These are phyloP conservation scores for Pseudomonodictys pantanalensis DNA, from an alignment of 495 filamentous ascomycete species.

Conservation along the genomic window DNA sequence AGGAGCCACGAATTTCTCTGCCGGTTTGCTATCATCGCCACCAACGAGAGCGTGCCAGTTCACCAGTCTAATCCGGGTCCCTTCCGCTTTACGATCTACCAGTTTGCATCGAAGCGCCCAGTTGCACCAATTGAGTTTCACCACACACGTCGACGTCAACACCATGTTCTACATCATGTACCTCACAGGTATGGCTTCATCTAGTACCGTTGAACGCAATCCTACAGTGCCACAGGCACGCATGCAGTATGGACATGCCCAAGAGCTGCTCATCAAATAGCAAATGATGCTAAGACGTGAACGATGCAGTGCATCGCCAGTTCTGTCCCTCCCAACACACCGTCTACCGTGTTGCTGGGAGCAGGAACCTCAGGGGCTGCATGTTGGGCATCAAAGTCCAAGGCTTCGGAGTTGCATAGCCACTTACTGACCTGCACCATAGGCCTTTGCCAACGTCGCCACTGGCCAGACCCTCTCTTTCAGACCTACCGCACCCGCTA, in stretches of 20 bases:
- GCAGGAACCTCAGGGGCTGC: background rate
- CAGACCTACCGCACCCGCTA: slow-evolving; percentile 67
- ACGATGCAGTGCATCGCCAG: background rate
- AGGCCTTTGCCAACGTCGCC: slow-evolving; percentile 95
- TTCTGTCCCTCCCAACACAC: slow-evolving; percentile 8
- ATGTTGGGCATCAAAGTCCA: background rate
- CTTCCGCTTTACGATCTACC: slow-evolving; percentile 13
- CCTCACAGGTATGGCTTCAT: slow-evolving; percentile 56
- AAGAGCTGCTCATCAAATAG: background rate
- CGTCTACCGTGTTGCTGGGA: slow-evolving; percentile 9
- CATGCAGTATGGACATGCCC: slow-evolving; percentile 2
- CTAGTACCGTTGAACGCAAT: slow-evolving; percentile 6
- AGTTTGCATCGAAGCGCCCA: slow-evolving; percentile 20
- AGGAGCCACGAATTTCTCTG: slow-evolving; percentile 32
- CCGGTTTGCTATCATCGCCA: slow-evolving; percentile 25
- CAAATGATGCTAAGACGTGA: slow-evolving; percentile 8
- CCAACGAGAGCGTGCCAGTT: slow-evolving; percentile 31
- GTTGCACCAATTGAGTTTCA: slow-evolving; percentile 22
- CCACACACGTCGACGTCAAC: slow-evolving; percentile 13
- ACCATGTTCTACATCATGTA: slow-evolving; percentile 69
- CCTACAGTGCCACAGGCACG: slow-evolving; percentile 13
- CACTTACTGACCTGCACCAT: slow-evolving; percentile 39
- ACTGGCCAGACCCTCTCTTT: slow-evolving; percentile 91
- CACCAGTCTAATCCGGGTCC: slow-evolving; percentile 20
- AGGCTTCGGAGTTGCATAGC: background rate